phyloP scores from a whole-genome alignment of 371 early-diverging fungal genomes.

The Mortierella sp. region DNA sequence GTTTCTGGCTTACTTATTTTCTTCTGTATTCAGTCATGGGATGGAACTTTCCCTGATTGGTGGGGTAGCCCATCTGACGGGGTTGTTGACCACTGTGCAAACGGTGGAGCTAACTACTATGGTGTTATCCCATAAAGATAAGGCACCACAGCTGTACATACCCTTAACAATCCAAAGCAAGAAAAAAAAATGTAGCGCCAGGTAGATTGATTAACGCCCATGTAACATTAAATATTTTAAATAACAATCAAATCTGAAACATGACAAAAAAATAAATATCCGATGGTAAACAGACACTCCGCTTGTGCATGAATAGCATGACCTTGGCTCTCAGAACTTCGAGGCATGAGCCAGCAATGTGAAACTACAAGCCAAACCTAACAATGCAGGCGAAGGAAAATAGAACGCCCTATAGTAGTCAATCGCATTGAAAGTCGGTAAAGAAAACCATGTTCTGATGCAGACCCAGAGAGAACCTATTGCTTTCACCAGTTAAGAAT shows the following conservation, averaged over 20 bases:
- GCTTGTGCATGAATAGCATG: too few species aligned
- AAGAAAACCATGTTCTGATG: not conserved
- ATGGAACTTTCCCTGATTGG: slow-evolving; percentile 27
- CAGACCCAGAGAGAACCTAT: too few species aligned
- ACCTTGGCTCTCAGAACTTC: too few species aligned
- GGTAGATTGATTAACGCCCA: too few species aligned
- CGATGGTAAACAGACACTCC: not conserved
- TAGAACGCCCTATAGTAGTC: not conserved
- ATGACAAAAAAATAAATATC: not conserved
- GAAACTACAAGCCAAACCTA: not conserved
- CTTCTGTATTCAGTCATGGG: slow-evolving; percentile 58
- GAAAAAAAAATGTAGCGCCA: too few species aligned
- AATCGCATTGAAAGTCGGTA: not conserved
- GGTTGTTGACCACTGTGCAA: slow-evolving; percentile 12
- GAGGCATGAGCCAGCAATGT: not conserved
- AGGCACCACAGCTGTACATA: not conserved
- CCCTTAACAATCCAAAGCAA: too few species aligned
- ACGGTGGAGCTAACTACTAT: slow-evolving; percentile 24
- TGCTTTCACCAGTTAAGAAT: too few species aligned
- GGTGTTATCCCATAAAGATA: not conserved
- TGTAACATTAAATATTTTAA: too few species aligned
- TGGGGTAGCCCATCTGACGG: slow-evolving; percentile 42
- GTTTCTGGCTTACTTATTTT: slow-evolving; percentile 64
- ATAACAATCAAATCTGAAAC: slow-evolving; percentile 1
- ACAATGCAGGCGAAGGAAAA: not conserved